Conservation (phyloP, 2,329 filamentous ascomycete species). For the Trichoderma sp. region DNA sequence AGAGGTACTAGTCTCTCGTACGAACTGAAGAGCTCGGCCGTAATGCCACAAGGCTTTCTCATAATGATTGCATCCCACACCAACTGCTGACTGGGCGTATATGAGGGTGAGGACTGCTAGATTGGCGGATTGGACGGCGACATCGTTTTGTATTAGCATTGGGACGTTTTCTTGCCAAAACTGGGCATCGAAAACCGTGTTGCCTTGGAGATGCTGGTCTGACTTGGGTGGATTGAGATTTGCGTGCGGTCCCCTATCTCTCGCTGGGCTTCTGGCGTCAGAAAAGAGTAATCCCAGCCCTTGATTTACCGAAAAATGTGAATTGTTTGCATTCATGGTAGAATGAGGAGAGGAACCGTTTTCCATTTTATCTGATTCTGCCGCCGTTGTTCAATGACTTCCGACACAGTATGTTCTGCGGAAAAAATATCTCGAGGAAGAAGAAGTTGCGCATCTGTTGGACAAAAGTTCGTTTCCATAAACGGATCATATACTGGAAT, state of each 20-base stretch:
- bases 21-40: constrained; percentile 35
- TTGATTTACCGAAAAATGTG: neutral
- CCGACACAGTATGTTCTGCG: no score
- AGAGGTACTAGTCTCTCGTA: constrained; percentile 27
- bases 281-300: neutral
- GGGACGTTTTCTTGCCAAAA: constrained; percentile 42
- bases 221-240: neutral
- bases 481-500: neutral
- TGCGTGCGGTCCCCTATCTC: neutral
- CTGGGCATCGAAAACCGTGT: constrained; percentile 32
- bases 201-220: neutral
- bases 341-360: neutral
- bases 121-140: constrained; percentile 40
- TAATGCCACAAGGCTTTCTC: constrained; percentile 37
- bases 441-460: neutral
- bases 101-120: constrained; percentile 40
- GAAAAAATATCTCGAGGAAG: neutral
- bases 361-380: neutral
- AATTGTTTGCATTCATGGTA: neutral
- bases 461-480: neutral
- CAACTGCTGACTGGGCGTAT: constrained; percentile 27
- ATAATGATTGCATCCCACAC: constrained; percentile 30
- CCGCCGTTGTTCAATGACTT: neutral
- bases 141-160: constrained; percentile 35
- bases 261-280: neutral